Conservation (phyloP, 208 protist species). For the Plasmodiophora brassicae region DNA sequence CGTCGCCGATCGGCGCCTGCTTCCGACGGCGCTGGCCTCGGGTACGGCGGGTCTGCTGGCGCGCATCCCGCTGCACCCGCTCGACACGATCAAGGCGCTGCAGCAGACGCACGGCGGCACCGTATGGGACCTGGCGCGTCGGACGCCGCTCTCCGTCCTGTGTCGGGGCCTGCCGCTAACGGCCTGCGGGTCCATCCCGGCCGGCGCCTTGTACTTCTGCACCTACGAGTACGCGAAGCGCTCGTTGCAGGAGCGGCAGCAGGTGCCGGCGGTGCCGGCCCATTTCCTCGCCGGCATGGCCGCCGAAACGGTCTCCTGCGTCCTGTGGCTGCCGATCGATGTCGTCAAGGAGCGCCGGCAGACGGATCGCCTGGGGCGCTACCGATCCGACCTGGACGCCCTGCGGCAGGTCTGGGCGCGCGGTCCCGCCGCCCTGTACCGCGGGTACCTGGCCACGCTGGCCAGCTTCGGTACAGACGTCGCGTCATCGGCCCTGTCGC, state of each 20-base stretch:
- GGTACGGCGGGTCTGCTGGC: background rate
- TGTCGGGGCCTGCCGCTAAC: background rate
- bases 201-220: background rate
- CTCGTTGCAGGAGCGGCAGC: background rate
- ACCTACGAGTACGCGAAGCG: background rate
- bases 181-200: background rate
- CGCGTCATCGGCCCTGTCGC: too few relatives aligned
- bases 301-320: background rate
- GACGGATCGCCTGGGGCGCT: background rate
- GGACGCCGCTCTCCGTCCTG: background rate
- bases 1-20: too few relatives aligned
- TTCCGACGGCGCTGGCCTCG: background rate
- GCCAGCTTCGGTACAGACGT: too few relatives aligned
- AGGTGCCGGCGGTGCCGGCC: background rate
- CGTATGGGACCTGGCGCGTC: background rate
- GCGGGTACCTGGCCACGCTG: background rate
- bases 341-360: slow-evolving; percentile 22
- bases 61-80: background rate
- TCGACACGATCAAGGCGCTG: background rate
- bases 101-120: background rate
- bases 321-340: slow-evolving; percentile 17
- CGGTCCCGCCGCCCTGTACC: background rate
- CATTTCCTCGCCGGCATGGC: background rate
- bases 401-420: background rate
- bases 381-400: background rate